Evolutionary conservation across 2,329 filamentous ascomycete genomes (phyloP), one percentile per base, ranked within the genome.

Genomic region (Monosporascus sp.): DNA sequence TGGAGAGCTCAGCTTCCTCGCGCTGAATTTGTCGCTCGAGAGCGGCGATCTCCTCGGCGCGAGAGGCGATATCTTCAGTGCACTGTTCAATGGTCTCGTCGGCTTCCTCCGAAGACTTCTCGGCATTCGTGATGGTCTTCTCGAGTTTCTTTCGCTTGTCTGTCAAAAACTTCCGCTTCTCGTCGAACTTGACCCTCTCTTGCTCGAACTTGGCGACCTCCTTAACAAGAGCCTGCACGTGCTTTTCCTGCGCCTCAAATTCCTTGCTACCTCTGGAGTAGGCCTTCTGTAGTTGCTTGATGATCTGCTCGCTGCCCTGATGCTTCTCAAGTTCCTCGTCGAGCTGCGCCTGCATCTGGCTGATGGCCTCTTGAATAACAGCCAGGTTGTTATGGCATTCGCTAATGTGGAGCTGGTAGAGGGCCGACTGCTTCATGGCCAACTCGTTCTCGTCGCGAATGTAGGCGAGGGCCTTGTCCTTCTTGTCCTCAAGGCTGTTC

Each of bases 101-200:
- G 3, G 91, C 88, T 62, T 95, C 90, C 1, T 82, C 80, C 1
- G 84, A 82, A 6, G 87, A 84, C 54, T 87, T 85, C 58, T 89
- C 89, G 55, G 89, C 90, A 46, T 86, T 87, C 51, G 85, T 79
- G 56, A 94, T 89, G 0, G 87, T 82, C 74, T 96, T 97, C 60
- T 97, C 90, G 15, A 96, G 80, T 74, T 99, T 99, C 76, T 94
- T 96, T 63, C 89, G 87, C 75, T 99, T 99, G 65, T 87, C 87
- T 2, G 82, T 77, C 60, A 99, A 74, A 70, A 97, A 97, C 69
- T 99, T 99, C 69, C 88, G 87, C 77, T 97, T 97, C 72, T 99
- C 95, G 60, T 97, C 93, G 61, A 96, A 92, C 67, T 99, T 99
- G 72, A 99, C 94, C 22, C 87, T 86, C 67, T 97, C 94, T 67